Evolutionary conservation across 345 rosid species (phyloP).

Genomic region (Hibiscus trionum): DNA sequence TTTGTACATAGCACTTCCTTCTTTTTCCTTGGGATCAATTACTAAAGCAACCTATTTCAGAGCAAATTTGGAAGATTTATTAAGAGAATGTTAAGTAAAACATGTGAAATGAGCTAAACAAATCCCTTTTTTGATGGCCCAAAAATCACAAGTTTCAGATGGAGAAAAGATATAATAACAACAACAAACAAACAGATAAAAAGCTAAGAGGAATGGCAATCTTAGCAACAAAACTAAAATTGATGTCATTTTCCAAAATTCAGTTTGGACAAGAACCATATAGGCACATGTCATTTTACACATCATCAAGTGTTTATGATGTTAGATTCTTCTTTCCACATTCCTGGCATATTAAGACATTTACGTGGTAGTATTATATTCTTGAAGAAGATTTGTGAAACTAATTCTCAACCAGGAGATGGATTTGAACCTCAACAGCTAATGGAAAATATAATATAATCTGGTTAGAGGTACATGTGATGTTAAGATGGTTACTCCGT

Average conservation of each 20-base stretch:
- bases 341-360: background rate
- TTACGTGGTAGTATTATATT: background rate
- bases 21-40: constrained; percentile 88
- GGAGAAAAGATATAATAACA: background rate
- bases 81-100: background rate
- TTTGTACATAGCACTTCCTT: constrained; percentile 81
- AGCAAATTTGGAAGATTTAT: background rate
- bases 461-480: background rate
- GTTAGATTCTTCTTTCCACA: background rate
- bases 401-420: background rate
- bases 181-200: background rate
- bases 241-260: background rate
- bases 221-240: background rate
- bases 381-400: background rate
- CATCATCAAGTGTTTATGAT: background rate
- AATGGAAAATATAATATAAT: background rate
- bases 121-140: background rate
- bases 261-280: background rate
- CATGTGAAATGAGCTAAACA: background rate
- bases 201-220: background rate
- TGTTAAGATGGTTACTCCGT: background rate
- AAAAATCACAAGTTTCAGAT: background rate
- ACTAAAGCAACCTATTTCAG: constrained; percentile 86
- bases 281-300: background rate
- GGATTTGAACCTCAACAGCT: background rate